Percentiles rank a stretch among this genome's conserved stretches.
These are phyloP conservation scores for Ophiocordyceps camponoti-leonardi DNA, from an alignment of 2,329 filamentous ascomycete genomes.

Conservation along the genomic window DNA sequence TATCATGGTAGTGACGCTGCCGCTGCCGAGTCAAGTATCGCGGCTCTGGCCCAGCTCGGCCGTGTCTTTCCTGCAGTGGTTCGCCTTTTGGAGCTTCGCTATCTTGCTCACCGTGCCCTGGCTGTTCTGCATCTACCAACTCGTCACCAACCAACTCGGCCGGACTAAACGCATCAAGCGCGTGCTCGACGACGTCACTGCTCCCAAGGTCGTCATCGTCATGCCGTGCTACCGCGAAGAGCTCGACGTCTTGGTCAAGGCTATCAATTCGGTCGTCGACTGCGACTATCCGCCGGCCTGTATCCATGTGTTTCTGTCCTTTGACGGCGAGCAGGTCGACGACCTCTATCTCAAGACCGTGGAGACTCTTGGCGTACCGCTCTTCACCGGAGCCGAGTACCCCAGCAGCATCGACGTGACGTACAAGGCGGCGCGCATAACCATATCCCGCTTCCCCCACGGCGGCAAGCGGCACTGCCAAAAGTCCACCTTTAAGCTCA, in stretches of 20 bases:
- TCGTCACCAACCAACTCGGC: conserved; percentile 75
- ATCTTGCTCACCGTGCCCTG: conserved; percentile 73
- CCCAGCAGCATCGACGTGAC: conserved; percentile 81
- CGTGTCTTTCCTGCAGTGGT: conserved; percentile 70
- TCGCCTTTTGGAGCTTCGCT: conserved; percentile 88
- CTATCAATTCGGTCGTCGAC: conserved; percentile 79
- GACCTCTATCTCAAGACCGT: conserved; percentile 80
- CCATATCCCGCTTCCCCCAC: conserved; percentile 80
- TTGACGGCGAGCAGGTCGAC: conserved; percentile 79
- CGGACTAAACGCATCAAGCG: conserved; percentile 68
- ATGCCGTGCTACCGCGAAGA: conserved; percentile 96
- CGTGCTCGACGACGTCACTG: conserved; percentile 65
- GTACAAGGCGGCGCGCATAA: conserved; percentile 70
- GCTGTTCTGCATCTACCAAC: conserved; percentile 83
- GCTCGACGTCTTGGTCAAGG: conserved; percentile 65
- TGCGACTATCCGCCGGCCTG: conserved; percentile 88
- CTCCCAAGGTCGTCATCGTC: conserved; percentile 86
- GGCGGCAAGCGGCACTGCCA: conserved; percentile 91
- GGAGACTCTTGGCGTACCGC: conserved; percentile 64
- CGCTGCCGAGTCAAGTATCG: conserved; percentile 56
- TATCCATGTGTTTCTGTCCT: conserved; percentile 88
- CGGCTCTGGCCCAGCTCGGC: conserved; percentile 53
- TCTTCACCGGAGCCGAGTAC: conserved; percentile 53
- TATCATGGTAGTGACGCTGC: conserved; percentile 85
- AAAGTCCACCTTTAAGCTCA: conserved; percentile 81